Percentiles rank a stretch among this genome's conserved stretches.
Conservation (phyloP, 2,329 filamentous ascomycete genomes). For the Pestalotiopsis fici region DNA sequence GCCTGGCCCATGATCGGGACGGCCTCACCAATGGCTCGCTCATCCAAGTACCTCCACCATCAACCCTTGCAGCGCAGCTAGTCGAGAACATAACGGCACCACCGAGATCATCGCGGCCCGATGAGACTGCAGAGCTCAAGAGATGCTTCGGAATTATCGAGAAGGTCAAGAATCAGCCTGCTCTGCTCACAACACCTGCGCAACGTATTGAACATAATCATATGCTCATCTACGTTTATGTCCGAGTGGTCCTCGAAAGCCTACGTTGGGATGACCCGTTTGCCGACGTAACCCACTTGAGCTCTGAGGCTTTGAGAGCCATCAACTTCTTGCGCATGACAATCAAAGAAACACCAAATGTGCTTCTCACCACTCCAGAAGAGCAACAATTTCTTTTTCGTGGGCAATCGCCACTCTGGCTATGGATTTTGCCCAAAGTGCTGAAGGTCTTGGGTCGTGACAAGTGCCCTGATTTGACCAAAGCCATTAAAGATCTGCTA, state of each 20-base stretch:
- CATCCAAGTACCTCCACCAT: slow-evolving; percentile 57
- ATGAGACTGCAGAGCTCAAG: slow-evolving; percentile 74
- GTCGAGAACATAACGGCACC: slow-evolving; percentile 77
- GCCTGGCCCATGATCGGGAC: slow-evolving; percentile 22
- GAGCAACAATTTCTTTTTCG: slow-evolving; percentile 47
- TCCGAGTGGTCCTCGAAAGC: slow-evolving; percentile 74
- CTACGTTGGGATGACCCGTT: slow-evolving; percentile 71
- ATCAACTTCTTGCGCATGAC: slow-evolving; percentile 77
- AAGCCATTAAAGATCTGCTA: slow-evolving; percentile 55
- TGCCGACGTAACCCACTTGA: slow-evolving; percentile 53
- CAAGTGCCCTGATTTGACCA: slow-evolving; percentile 46
- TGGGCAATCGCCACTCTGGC: slow-evolving; percentile 63
- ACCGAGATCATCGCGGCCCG: slow-evolving; percentile 59
- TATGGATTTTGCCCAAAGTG: slow-evolving; percentile 63
- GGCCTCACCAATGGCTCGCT: slow-evolving; percentile 20
- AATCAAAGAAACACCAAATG: slow-evolving; percentile 71
- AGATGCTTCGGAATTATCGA: slow-evolving; percentile 64
- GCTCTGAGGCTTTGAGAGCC: slow-evolving; percentile 67
- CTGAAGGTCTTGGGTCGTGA: slow-evolving; percentile 57
- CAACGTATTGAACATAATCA: slow-evolving; percentile 77
- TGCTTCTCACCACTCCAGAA: slow-evolving; percentile 54
- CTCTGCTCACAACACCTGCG: slow-evolving; percentile 59
- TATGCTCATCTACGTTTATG: slow-evolving; percentile 82
- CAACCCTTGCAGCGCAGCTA: slow-evolving; percentile 84
- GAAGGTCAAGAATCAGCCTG: slow-evolving; percentile 51